A percentile compares a stretch with the other conserved stretches of the same genome.
phyloP scores from a whole-genome alignment of 352 stramenopile genomes.

The Globisporangium spiculum region DNA sequence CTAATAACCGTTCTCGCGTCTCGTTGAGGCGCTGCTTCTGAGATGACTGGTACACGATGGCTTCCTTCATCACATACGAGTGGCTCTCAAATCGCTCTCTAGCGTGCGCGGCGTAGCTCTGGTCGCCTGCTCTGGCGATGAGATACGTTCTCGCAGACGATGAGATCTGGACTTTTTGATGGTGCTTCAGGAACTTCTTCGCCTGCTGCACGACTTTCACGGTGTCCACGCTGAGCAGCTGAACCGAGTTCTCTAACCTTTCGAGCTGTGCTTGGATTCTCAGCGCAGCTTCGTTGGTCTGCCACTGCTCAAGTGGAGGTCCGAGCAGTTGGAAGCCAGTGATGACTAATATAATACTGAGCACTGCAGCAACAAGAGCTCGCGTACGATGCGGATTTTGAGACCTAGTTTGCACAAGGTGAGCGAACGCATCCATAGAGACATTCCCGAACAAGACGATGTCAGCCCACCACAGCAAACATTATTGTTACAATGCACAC shows the following conservation, averaged over 20 bases:
- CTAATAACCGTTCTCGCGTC: slow-evolving; percentile 10
- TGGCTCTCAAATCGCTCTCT: slow-evolving; percentile 13
- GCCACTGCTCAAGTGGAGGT: slow-evolving; percentile 13
- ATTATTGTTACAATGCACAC: background rate
- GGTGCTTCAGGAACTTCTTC: slow-evolving; percentile 16
- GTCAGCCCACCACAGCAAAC: background rate
- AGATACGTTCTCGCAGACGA: slow-evolving; percentile 11
- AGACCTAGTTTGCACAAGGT: background rate
- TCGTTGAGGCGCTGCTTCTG: slow-evolving; percentile 6
- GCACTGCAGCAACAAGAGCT: background rate
- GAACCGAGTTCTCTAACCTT: background rate
- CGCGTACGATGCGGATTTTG: background rate
- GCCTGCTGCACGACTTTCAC: slow-evolving; percentile 6
- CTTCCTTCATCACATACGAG: slow-evolving; percentile 11
- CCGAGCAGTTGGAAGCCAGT: slow-evolving; percentile 4
- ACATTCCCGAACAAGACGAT: background rate
- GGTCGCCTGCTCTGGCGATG: slow-evolving; percentile 3
- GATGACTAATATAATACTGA: background rate
- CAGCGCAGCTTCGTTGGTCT: slow-evolving; percentile 4
- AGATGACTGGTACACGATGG: slow-evolving; percentile 11
- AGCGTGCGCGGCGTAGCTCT: slow-evolving; percentile 6
- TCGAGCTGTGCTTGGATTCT: slow-evolving; percentile 2
- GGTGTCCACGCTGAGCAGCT: slow-evolving; percentile 13
- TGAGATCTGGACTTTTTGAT: slow-evolving; percentile 10
- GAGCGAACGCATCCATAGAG: background rate